Base-by-base conservation (phyloP, 495 filamentous ascomycete species). In the Hyaloscypha finlandica region DNA sequence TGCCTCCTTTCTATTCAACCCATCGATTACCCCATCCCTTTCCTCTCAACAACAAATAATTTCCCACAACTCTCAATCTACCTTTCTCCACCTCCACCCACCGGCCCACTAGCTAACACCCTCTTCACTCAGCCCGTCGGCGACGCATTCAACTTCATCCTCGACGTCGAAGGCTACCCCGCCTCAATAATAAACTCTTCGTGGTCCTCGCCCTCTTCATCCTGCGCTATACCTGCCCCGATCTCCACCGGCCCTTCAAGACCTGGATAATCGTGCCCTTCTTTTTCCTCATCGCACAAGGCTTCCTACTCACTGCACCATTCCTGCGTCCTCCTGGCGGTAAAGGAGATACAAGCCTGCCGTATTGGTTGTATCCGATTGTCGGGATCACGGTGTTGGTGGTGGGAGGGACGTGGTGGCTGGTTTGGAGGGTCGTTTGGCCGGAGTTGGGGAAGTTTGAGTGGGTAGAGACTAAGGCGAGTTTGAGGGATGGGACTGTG, bases 151-250 rank as follows among this genome's bases (percentile, higher is more conserved):
- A 88, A 85, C 61, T 91, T 92, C 68, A 90, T 92, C 64, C 78
- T 90, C 8, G 87, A 90, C 39, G 86, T 91, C 1, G 88, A 90
- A 68, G 88, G 84, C 6, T 92, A 92, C 68, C 87, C 89, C 0
- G 83, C 77, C 0, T 84, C 88, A 61, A 77, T 90, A 59, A 86
- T 87, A 59, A 81, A 80, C 1, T 92, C 14, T 88, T 88, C 0
- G 77, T 84, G 0, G 83, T 84, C 0, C 65, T 87, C 22, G 89
- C 89, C 0, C 72, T 91, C 4, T 71, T 92, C 12, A 79, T 86
- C 70, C 79, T 92, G 5, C 84, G 90, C 9, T 83, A 80, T 66
- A 81, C 81, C 62, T 79, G 87, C 55, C 88, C 88, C 12, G 79
- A 88, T 62, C 76, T 88, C 4, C 81, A 81, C 19, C 78, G 89